These are phyloP conservation scores for Salix caprea DNA, from an alignment of 345 rosid genomes.

Conservation along the genomic window DNA sequence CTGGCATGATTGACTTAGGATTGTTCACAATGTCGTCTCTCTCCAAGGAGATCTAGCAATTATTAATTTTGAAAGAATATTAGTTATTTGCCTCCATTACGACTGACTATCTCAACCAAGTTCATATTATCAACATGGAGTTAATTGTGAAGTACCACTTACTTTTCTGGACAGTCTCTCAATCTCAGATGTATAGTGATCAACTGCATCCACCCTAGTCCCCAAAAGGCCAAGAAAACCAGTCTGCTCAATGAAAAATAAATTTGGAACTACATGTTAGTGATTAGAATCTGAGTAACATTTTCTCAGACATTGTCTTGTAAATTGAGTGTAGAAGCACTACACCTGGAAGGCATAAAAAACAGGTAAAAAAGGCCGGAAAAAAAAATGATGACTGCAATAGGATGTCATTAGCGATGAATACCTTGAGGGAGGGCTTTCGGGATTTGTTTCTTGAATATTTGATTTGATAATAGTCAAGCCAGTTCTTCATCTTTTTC, in stretches of 20 bases:
- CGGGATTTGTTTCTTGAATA: slow-evolving; percentile 53
- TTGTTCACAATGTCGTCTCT: slow-evolving; percentile 49
- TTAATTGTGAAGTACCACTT: slow-evolving; percentile 16
- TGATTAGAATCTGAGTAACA: slow-evolving; percentile 1
- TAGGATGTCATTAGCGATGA: background rate
- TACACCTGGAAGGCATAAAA: background rate
- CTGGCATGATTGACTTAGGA: slow-evolving; percentile 55
- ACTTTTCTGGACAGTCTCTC: slow-evolving; percentile 58
- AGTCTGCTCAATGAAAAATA: slow-evolving; percentile 39
- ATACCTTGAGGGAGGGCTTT: slow-evolving; percentile 59
- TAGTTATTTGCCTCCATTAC: background rate
- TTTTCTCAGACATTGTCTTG: background rate
- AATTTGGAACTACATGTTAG: slow-evolving; percentile 5
- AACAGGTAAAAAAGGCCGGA: background rate
- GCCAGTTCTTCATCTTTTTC: slow-evolving; percentile 75
- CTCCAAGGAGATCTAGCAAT: slow-evolving; percentile 61
- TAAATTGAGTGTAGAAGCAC: background rate
- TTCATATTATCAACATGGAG: background rate
- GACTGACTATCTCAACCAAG: background rate
- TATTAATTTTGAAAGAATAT: background rate
- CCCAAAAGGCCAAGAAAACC: slow-evolving; percentile 80
- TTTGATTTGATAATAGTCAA: slow-evolving; percentile 73
- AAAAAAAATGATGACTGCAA: background rate
- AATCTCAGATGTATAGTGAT: slow-evolving; percentile 52
- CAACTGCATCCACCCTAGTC: slow-evolving; percentile 66